Percentiles rank a stretch among this genome's conserved stretches.
phyloP scores from a whole-genome alignment of 2,329 filamentous ascomycete species.

The Didymella exigua region DNA sequence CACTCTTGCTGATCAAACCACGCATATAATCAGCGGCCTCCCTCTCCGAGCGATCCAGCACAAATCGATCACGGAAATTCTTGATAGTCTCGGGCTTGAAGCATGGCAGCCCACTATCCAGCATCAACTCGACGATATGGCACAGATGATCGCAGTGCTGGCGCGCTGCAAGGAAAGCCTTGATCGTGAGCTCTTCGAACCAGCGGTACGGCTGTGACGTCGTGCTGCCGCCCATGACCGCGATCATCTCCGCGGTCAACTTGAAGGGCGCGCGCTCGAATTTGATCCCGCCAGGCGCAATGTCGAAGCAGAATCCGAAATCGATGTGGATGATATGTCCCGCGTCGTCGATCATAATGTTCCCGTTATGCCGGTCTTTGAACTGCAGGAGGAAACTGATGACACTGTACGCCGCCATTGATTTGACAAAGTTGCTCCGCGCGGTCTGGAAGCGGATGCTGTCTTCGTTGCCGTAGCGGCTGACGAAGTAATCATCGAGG shows the following conservation, averaged over 20 bases:
- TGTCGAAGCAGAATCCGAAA: conserved; percentile 99
- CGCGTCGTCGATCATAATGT: conserved; percentile 98
- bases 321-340: conserved; percentile 99
- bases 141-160: conserved; percentile 87
- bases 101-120: conserved; percentile 93
- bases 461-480: conserved; percentile 96
- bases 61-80: conserved; percentile 91
- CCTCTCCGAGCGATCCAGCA: conserved; percentile 85
- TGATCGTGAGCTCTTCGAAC: conserved; percentile 96
- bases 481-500: conserved; percentile 96
- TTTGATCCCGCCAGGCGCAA: conserved; percentile 92
- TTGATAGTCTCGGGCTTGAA: conserved; percentile 96
- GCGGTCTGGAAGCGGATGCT: conserved; percentile 94
- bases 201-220: conserved; percentile 88
- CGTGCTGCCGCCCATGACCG: conserved; percentile 90
- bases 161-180: conserved; percentile 87
- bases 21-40: conserved; percentile 96
- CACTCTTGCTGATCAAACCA: conserved; percentile 86
- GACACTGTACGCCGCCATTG: conserved; percentile 97
- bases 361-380: conserved; percentile 98
- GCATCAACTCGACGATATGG: conserved; percentile 91
- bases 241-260: conserved; percentile 94
- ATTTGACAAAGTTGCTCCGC: conserved; percentile 96
- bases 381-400: conserved; percentile 97
- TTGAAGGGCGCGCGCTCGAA: conserved; percentile 99